Conservation (phyloP, 2,329 filamentous ascomycete species). For the Hirsutella thompsonii region DNA sequence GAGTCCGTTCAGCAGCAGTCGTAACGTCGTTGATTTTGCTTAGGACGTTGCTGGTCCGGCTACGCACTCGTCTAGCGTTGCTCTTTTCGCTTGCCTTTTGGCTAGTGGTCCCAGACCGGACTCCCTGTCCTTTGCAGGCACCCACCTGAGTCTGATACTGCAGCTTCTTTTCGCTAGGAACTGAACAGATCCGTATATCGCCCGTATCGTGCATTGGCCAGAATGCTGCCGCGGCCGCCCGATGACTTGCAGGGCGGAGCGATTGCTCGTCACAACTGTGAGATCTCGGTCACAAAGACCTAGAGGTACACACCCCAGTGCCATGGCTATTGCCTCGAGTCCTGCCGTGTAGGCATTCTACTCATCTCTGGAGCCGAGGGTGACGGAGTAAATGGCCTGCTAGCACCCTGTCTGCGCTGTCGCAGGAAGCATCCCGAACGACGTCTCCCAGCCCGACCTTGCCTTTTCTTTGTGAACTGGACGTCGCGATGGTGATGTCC, state of each 20-base stretch:
- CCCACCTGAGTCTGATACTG: slow-evolving; percentile 2
- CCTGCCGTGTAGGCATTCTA: slow-evolving; percentile 8
- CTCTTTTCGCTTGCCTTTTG: slow-evolving; percentile 1
- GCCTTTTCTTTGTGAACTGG: neutral
- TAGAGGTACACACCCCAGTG: slow-evolving; percentile 4
- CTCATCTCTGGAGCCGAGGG: slow-evolving; percentile 4
- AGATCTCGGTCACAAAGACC: slow-evolving; percentile 3
- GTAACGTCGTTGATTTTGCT: too few species aligned
- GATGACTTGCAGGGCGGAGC: slow-evolving; percentile 6
- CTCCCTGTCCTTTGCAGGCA: slow-evolving; percentile 2
- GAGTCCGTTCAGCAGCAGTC: too few species aligned
- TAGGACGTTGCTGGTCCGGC: neutral
- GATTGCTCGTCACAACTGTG: slow-evolving; percentile 2
- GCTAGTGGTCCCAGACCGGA: neutral
- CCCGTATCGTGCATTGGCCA: slow-evolving; percentile 4
- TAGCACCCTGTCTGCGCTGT: neutral
- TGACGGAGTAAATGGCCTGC: slow-evolving; percentile 5
- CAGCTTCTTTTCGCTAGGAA: slow-evolving; percentile 1
- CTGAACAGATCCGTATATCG: slow-evolving; percentile 4
- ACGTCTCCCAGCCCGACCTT: too few species aligned
- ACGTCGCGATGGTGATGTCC: neutral
- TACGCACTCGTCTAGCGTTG: neutral
- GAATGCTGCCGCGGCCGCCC: slow-evolving; percentile 5
- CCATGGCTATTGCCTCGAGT: slow-evolving; percentile 4
- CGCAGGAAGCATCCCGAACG: neutral